Evolutionary conservation across 2,329 filamentous ascomycete species (phyloP).

Genomic region (Monilinia laxa): DNA sequence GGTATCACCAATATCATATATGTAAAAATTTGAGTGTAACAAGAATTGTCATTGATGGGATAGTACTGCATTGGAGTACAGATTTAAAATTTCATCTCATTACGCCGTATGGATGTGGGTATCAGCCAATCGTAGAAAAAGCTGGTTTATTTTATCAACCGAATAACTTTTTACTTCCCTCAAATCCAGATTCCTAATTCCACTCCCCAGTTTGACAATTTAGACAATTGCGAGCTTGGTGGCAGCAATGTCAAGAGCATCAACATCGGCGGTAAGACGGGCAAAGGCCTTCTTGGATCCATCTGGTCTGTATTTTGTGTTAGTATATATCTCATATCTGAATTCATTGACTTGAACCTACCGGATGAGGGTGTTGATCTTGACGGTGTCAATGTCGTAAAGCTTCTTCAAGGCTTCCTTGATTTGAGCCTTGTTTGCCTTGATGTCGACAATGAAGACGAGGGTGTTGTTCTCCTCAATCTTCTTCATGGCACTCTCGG

Average conservation of each 20-base stretch:
- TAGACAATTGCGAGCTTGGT: constrained; percentile 99
- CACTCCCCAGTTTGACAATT: constrained; percentile 50
- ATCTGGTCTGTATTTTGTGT: constrained; percentile 65
- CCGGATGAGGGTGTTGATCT: constrained; percentile 99
- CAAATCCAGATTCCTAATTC: constrained; percentile 42
- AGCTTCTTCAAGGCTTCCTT: constrained; percentile 98
- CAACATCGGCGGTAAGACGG: constrained; percentile 91
- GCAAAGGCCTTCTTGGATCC: constrained; percentile 99
- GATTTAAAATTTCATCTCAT: constrained; percentile 37
- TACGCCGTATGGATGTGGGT: constrained; percentile 40
- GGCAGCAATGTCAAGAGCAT: constrained; percentile 97
- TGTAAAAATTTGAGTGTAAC: background rate
- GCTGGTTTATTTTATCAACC: constrained; percentile 3
- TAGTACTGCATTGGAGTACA: constrained; percentile 24
- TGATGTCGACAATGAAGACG: constrained; percentile 94
- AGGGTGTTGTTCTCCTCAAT: constrained; percentile 99
- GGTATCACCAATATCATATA: background rate
- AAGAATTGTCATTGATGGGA: constrained; percentile 25
- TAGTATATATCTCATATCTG: constrained; percentile 25
- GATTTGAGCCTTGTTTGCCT: constrained; percentile 99
- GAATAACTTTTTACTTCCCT: constrained; percentile 27
- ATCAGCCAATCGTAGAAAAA: constrained; percentile 29
- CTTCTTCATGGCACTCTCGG: constrained; percentile 99
- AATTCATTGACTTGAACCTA: constrained; percentile 47
- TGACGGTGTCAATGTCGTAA: constrained; percentile 96